phyloP scores from a whole-genome alignment of 2,329 filamentous ascomycete species.

The Fonsecaea pedrosoi region DNA sequence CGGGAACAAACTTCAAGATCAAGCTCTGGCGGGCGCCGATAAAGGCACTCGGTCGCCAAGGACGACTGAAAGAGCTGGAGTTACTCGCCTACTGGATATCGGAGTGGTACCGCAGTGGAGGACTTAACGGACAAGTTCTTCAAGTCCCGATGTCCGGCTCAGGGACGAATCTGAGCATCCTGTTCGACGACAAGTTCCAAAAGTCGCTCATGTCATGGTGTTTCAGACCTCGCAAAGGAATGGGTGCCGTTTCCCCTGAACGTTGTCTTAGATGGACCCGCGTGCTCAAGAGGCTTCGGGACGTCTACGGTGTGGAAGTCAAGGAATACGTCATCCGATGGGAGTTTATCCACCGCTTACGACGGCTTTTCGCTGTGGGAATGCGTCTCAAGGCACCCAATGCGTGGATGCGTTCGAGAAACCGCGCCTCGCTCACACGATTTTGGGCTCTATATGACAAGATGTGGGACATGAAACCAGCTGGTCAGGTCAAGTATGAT shows the following conservation, averaged over 20 bases:
- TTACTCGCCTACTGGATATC: conserved; percentile 35
- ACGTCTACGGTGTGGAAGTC: conserved; percentile 30
- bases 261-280: conserved; percentile 34
- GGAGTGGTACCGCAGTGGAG: conserved; percentile 29
- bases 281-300: conserved; percentile 32
- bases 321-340: conserved; percentile 28
- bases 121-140: conserved; percentile 11
- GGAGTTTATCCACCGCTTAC: conserved; percentile 25
- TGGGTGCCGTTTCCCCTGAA: conserved; percentile 22
- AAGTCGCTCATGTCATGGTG: conserved; percentile 59
- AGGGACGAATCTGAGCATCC: conserved; percentile 42
- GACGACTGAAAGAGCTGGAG: conserved; percentile 28
- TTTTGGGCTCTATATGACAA: conserved; percentile 33
- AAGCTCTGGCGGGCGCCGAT: conserved; percentile 64
- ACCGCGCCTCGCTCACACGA: conserved; percentile 4
- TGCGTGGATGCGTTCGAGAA: conserved; percentile 19
- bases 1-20: conserved; percentile 51
- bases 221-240: conserved; percentile 44
- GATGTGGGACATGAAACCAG: conserved; percentile 34
- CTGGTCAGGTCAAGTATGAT: conserved; percentile 17
- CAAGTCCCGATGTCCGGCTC: conserved; percentile 15
- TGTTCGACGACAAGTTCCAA: conserved; percentile 55
- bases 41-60: conserved; percentile 58
- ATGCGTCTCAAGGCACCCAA: conserved; percentile 14
- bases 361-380: conserved; percentile 25